These are phyloP conservation scores for Scutellaria barbata DNA, from an alignment of 257 asterid genomes.

Conservation along the genomic window DNA sequence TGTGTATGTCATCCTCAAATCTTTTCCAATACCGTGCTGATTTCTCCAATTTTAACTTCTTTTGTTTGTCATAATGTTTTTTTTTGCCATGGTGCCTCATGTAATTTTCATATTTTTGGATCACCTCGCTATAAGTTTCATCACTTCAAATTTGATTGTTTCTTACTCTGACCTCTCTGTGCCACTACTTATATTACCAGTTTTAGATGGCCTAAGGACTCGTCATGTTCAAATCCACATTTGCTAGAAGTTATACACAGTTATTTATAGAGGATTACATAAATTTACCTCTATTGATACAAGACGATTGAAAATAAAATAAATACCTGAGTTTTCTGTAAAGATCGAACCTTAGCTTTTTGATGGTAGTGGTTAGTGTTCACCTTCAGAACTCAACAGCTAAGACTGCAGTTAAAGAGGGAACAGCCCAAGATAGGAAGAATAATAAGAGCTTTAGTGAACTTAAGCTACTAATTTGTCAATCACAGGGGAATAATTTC, in stretches of 20 bases:
- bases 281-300: background rate
- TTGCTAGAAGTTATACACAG: too few relatives aligned
- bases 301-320: background rate
- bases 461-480: constrained; percentile 20
- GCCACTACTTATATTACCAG: background rate
- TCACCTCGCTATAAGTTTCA: too few relatives aligned
- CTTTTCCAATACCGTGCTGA: constrained; percentile 20
- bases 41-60: constrained; percentile 2
- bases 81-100: too few relatives aligned
- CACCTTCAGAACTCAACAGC: background rate
- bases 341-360: background rate
- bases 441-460: constrained; percentile 13
- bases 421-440: constrained; percentile 22
- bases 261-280: too few relatives aligned
- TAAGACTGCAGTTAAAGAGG: background rate
- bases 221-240: background rate
- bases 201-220: constrained; percentile 20
- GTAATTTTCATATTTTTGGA: too few relatives aligned
- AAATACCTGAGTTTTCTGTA: background rate
- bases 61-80: background rate
- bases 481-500: constrained; percentile 25
- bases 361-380: constrained; percentile 12
- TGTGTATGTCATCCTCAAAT: background rate
- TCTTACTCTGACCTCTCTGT: constrained; percentile 3
- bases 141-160: background rate